Conservation (phyloP, 108 stramenopile species). For the Cyclotella distinguenda region DNA sequence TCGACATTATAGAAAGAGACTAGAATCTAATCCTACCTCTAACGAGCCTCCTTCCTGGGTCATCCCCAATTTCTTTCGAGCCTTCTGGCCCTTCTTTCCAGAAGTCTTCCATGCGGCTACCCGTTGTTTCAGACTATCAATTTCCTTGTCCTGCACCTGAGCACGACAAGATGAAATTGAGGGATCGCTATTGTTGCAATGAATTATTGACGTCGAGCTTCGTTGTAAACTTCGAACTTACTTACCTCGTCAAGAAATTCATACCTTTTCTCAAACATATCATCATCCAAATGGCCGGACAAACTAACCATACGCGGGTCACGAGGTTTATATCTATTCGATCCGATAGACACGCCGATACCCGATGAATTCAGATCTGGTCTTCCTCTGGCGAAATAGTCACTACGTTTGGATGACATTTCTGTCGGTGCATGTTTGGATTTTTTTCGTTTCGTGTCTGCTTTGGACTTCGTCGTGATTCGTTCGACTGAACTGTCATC, state of each 20-base stretch:
- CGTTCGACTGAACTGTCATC: background rate
- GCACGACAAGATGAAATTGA: background rate
- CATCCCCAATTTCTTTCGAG: constrained; percentile 58
- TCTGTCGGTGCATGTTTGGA: constrained; percentile 81
- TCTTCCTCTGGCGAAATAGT: constrained; percentile 63
- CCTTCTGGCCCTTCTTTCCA: constrained; percentile 76
- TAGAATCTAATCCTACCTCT: constrained; percentile 2
- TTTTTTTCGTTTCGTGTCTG: constrained; percentile 33
- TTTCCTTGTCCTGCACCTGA: constrained; percentile 71
- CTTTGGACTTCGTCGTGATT: background rate
- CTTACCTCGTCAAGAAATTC: constrained; percentile 65
- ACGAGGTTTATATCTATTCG: constrained; percentile 76
- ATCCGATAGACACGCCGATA: constrained; percentile 81
- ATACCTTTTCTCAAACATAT: constrained; percentile 75
- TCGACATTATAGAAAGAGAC: background rate
- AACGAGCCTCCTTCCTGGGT: constrained; percentile 36
- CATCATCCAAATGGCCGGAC: constrained; percentile 71
- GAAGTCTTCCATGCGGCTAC: constrained; percentile 64
- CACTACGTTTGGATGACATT: constrained; percentile 76
- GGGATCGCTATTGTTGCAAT: background rate
- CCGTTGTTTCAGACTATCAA: constrained; percentile 54
- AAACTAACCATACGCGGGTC: constrained; percentile 78
- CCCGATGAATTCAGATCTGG: constrained; percentile 70
- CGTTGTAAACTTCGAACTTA: too few species aligned
- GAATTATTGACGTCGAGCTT: too few species aligned